Evolutionary conservation across 2,329 filamentous ascomycete species (phyloP), one percentile per base, ranked within the genome.

Genomic region (Clonostachys chloroleuca): DNA sequence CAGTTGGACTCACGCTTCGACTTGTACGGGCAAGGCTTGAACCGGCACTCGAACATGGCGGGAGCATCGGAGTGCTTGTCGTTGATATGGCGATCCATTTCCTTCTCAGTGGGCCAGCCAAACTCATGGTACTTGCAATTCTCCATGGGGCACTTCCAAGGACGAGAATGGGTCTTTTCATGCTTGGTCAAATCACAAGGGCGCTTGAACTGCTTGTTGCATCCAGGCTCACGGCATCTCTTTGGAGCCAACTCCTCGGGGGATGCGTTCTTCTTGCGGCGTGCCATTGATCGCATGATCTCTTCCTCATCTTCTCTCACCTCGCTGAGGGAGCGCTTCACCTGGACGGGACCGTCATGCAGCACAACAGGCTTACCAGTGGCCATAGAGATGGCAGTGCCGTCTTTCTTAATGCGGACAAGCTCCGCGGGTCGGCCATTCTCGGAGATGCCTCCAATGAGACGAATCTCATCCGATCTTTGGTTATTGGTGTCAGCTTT

Each of bases 161-260:
- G 94, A 35, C 94, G 88, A 47, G 89, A 91, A 67, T 99, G 94
- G 1, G 92, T 97, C 77, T 97, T 99, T 72, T 95, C 88, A 69
- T 99, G 94, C 76, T 97, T 97, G 55, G 91, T 96, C 49, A 97
- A 75, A 65, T 99, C 94, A 68, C 94, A 97, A n/a, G 90, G 90
- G 52, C 94, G 86, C 70, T 94, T 95, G 74, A 97, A 97, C 67
- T 92, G 83, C 71, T 96, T 96, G 66, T 82, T 84, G 71, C 92
- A 97, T 39, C 81, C 81, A 6, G 75, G 74, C 62, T 91, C 81
- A 52, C 79, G 78, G 75, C 90, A 95, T 58, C 82, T 83, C 69
- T 92, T 85, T 48, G 82, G 87, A 43, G 89, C 84, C 44, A 92
- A 83, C 66, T 95, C 87, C 67, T 92, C 89, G 6, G 88, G 86